Base-by-base conservation (phyloP, 345 rosid genomes). In the Bruguiera gymnorhiza region DNA sequence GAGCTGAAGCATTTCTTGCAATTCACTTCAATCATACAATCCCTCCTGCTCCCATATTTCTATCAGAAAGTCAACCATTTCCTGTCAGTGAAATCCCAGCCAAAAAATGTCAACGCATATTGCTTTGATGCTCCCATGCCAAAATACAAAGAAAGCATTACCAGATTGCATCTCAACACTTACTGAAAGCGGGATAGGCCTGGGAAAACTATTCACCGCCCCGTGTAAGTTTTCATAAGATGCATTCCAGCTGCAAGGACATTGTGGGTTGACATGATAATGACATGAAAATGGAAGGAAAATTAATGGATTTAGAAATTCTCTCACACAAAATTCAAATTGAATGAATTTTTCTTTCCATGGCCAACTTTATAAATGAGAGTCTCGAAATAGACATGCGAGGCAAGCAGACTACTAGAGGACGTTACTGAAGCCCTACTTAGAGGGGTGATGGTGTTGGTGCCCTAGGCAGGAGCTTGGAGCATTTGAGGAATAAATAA, bases 131-230 rank as follows among this genome's bases (percentile, higher is more conserved):
- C 3, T n/a, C 62, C 63, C 24, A 29, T 8, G 13, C n/a, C 27
- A 63, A 43, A 54, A 70, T 29, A n/a, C 21, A 37, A n/a, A 34
- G 13, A 56, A 16, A 4, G 61, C 20, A 27, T 27, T 8, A 56
- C 60, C 19, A 0, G 31, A 21, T 27, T 16, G 37, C 15, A 20
- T 11, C 11, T 53, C 15, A 39, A 8, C 20, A 78, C 92, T 81
- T 86, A 91, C 97, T 66, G 89, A 64, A 31, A 91, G 95, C 64
- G 91, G 97, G 71, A 89, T 79, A 27, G 86, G 86, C 52, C 79
- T 85, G 8, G 87, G 78, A 51, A 89, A 87, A 7, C 84, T 78
- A 72, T 87, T 89, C 76, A 76, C 87, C 63, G 76, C 78, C 66
- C 86, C 88, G 57, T 87, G 84, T 56, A 89, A 79, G 73, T 75